Evolutionary conservation across 23 red algal species (phyloP).

Genomic region (Gracilaria gracilis): DNA sequence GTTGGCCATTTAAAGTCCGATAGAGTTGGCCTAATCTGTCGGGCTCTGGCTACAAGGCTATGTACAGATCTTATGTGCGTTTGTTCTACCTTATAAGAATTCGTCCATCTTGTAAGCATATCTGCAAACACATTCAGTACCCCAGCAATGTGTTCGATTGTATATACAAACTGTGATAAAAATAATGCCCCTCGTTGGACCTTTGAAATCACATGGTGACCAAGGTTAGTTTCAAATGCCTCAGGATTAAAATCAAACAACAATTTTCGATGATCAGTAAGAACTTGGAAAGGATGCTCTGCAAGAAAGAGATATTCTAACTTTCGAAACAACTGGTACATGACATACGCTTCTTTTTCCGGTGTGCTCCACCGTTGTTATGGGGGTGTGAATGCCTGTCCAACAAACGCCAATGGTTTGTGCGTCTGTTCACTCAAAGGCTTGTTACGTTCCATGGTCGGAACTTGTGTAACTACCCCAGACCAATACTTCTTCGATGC

Average conservation of each 20-base stretch:
- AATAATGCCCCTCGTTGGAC: conserved; percentile 43
- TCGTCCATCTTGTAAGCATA: too few relatives aligned
- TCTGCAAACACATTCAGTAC: conserved; percentile 18
- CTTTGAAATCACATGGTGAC: conserved; percentile 30
- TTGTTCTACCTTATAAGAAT: too few relatives aligned
- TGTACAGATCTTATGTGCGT: too few relatives aligned
- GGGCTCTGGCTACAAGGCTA: too few relatives aligned
- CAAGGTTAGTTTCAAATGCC: conserved; percentile 31
- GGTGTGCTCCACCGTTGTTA: too few relatives aligned
- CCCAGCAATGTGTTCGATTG: conserved; percentile 46
- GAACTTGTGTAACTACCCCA: conserved; percentile 28
- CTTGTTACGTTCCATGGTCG: background rate
- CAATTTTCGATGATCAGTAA: conserved; percentile 51
- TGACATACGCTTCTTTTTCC: too few relatives aligned
- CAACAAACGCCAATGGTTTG: conserved; percentile 21
- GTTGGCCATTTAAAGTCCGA: too few relatives aligned
- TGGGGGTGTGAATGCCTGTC: conserved; percentile 17
- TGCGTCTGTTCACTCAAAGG: conserved; percentile 25
- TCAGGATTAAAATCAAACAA: conserved; percentile 16
- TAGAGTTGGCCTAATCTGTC: too few relatives aligned
- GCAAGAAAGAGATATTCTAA: conserved; percentile 48
- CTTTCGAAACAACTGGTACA: conserved; percentile 35
- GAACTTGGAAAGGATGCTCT: conserved; percentile 25
- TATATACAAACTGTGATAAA: conserved; percentile 39
- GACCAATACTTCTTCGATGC: conserved; percentile 48